Evolutionary conservation across 192 early-diverging fungal genomes (phyloP).

Genomic region (Backusella sp.): DNA sequence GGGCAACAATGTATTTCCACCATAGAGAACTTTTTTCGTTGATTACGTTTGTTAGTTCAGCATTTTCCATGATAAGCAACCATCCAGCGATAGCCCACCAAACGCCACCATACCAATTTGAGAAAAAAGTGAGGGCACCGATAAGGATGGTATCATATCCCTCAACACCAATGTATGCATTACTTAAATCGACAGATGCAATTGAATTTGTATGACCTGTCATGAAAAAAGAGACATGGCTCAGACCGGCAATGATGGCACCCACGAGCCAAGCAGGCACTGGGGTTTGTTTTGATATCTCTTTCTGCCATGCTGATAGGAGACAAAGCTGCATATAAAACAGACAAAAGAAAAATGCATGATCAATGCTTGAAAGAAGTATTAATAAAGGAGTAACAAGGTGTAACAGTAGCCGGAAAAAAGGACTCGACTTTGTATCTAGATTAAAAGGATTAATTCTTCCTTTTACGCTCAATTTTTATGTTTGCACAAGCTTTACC

Average conservation of each 20-base stretch:
- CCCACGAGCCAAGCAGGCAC: slow-evolving; percentile 16
- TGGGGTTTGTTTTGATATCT: background rate
- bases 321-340: slow-evolving; percentile 51
- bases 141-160: slow-evolving; percentile 59
- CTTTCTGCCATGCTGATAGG: slow-evolving; percentile 16
- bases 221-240: slow-evolving; percentile 62
- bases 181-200: slow-evolving; percentile 74
- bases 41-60: background rate
- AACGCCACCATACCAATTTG: slow-evolving; percentile 72
- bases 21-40: slow-evolving; percentile 5
- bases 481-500: slow-evolving; percentile 5
- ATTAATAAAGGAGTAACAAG: slow-evolving; percentile 56
- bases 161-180: slow-evolving; percentile 71
- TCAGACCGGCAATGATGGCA: slow-evolving; percentile 37
- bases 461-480: background rate
- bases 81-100: slow-evolving; percentile 60
- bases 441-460: background rate
- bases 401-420: slow-evolving; percentile 37
- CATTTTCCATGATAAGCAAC: slow-evolving; percentile 22
- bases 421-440: background rate
- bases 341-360: slow-evolving; percentile 55
- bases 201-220: slow-evolving; percentile 78
- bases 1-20: slow-evolving; percentile 14
- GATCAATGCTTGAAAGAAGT: slow-evolving; percentile 61
- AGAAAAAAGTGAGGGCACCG: slow-evolving; percentile 64